These are phyloP conservation scores for Thuja plicata DNA, from an alignment of 83 land plant species.

Conservation along the genomic window DNA sequence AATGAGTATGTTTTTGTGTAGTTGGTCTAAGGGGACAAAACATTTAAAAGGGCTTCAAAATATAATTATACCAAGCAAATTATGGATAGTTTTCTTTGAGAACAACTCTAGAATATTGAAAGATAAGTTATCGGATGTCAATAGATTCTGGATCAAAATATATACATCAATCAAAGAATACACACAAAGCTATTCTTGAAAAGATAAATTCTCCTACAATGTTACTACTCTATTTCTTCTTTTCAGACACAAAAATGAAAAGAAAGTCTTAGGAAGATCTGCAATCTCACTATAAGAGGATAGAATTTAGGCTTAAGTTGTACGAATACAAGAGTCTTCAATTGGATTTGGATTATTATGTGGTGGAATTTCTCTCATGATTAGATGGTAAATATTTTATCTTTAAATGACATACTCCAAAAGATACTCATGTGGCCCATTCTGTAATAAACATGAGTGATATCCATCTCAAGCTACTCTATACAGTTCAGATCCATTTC, in stretches of 20 bases:
- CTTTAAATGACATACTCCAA: not conserved
- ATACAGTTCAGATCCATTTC: not conserved
- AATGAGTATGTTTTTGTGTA: no score
- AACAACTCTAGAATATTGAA: no score
- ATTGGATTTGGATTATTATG: not conserved
- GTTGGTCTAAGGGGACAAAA: no score
- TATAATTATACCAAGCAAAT: no score
- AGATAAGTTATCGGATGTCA: no score
- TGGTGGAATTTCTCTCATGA: not conserved
- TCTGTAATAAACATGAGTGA: not conserved
- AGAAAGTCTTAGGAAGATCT: no score
- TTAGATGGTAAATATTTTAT: not conserved
- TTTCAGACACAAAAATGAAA: no score
- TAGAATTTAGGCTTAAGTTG: not conserved
- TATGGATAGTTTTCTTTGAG: no score
- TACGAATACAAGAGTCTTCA: not conserved
- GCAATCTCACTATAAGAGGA: not conserved
- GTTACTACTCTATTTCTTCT: not conserved
- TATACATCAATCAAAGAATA: no score
- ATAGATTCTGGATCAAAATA: no score
- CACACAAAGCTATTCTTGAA: no score
- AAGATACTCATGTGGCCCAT: not conserved
- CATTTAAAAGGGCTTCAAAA: no score
- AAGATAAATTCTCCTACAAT: not conserved
- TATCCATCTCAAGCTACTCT: not conserved